Conservation (phyloP, 768 basidiomycete genomes). For the Amylocystis lapponica region DNA sequence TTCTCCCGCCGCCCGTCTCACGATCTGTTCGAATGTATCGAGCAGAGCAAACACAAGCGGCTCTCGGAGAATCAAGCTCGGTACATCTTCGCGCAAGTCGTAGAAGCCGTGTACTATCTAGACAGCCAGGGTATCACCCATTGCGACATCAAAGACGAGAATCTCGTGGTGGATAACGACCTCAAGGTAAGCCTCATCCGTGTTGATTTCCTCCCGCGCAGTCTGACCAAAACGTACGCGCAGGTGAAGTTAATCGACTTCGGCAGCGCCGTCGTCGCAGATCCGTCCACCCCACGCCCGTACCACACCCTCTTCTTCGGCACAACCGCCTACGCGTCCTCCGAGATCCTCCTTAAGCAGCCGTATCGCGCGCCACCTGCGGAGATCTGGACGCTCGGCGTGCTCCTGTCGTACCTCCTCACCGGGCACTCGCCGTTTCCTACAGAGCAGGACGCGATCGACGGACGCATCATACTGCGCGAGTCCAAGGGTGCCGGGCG, state of each 20-base stretch:
- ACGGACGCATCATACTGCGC: constrained; percentile 52
- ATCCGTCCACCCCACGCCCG: constrained; percentile 56
- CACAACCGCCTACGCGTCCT: constrained; percentile 92
- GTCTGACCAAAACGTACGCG: not conserved
- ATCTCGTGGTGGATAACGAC: constrained; percentile 72
- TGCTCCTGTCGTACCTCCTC: constrained; percentile 90
- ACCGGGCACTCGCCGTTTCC: constrained; percentile 93
- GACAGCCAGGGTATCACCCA: constrained; percentile 83
- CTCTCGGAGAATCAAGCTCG: constrained; percentile 75
- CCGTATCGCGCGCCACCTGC: constrained; percentile 90
- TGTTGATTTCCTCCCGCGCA: not conserved
- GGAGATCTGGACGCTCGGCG: constrained; percentile 94
- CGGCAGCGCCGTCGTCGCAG: constrained; percentile 77
- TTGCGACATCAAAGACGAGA: constrained; percentile 97
- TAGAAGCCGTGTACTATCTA: constrained; percentile 78
- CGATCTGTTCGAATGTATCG: constrained; percentile 94
- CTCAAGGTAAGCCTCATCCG: constrained; percentile 46
- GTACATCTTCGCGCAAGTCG: constrained; percentile 83
- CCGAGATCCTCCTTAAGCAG: constrained; percentile 86
- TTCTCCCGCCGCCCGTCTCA: constrained; percentile 74
- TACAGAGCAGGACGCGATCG: constrained; percentile 72
- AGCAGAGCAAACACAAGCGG: constrained; percentile 74
- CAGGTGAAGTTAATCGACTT: constrained; percentile 96
- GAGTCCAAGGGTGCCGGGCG: constrained; percentile 11
- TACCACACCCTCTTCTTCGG: constrained; percentile 82